Base-by-base conservation (phyloP, 225 moss, liverwort and hornwort species). In the Neckera pumila region DNA sequence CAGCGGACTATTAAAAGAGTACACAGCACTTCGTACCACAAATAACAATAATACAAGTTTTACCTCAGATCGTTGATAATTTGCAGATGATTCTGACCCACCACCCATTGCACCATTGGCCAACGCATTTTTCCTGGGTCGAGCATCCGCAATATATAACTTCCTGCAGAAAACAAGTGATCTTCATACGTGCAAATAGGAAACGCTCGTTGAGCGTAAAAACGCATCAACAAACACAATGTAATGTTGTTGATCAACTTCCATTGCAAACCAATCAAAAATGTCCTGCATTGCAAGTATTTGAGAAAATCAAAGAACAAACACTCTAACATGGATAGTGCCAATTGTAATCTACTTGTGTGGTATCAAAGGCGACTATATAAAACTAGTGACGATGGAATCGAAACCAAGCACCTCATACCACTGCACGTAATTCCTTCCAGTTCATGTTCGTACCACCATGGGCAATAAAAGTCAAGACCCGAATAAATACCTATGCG, bases 81-180 rank as follows among this genome's bases (percentile, higher is more conserved):
- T 94, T 78, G 98, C 93, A 94, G 98, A 94, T 38, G 95, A 97
- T 90, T 98, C 98, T 72, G 96, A 96, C 61, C 98, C 97, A 82
- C 96, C 97, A 87, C 97, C 98, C 93, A 96, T 92, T 59, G 97
- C 98, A 91, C 96, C 96, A 90, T 98, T 98, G 25, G 95, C 97
- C 59, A 98, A 77, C 20, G 97, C 98, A 91, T 98, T 97, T 89
- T 95, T 97, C 90, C 97, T 96, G 14, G 98, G 98, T 91, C 98
- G 94, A 54, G 98, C 98, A 94, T 98, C 97, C 86, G 97, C 97
- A 72, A 97, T 97, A 80, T 98, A 98, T 65, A 98, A 84, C 90
- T 98, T 98, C 86, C 98, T 98, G 94, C 76, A 73, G 83, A 67
- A 82, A 86, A 83, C 76, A 83, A 83, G 83, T 53, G 61, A 66